Conservation (phyloP, 352 stramenopile genomes). For the Phytophthora sp. region DNA sequence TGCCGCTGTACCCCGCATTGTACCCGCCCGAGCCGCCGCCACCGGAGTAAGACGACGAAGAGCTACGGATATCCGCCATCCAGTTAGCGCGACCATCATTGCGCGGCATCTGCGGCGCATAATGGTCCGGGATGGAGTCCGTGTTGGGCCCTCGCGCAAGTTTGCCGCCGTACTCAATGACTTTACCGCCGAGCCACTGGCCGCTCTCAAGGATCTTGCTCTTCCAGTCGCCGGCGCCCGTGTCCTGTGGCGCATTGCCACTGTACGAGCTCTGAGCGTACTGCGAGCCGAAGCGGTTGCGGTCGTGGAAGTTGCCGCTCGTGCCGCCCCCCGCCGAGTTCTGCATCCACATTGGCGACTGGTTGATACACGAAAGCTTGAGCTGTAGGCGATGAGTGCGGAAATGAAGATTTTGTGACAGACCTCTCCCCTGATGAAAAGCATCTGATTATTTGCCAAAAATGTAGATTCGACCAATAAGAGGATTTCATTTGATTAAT, state of each 20-base stretch:
- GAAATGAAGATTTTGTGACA: conserved; percentile 24
- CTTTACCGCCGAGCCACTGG: conserved; percentile 76
- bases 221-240: conserved; percentile 63
- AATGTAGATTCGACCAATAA: conserved; percentile 15
- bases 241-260: conserved; percentile 1
- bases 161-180: conserved; percentile 73
- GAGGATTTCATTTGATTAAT: not conserved
- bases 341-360: conserved; percentile 67
- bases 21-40: conserved; percentile 8
- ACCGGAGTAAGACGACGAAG: conserved; percentile 37
- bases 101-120: conserved; percentile 46
- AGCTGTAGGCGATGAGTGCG: not conserved
- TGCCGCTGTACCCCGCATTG: conserved; percentile 28
- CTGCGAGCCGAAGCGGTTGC: conserved; percentile 48
- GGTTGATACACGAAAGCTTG: conserved; percentile 3
- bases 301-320: conserved; percentile 54
- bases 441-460: conserved; percentile 28
- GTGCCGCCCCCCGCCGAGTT: conserved; percentile 53
- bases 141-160: conserved; percentile 49
- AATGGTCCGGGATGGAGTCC: conserved; percentile 57
- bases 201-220: conserved; percentile 70
- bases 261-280: conserved; percentile 42
- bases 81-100: conserved; percentile 80
- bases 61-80: conserved; percentile 78
- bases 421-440: conserved; percentile 16